Evolutionary conservation across 2,329 filamentous ascomycete genomes (phyloP).

Genomic region (Epichloe scottii): DNA sequence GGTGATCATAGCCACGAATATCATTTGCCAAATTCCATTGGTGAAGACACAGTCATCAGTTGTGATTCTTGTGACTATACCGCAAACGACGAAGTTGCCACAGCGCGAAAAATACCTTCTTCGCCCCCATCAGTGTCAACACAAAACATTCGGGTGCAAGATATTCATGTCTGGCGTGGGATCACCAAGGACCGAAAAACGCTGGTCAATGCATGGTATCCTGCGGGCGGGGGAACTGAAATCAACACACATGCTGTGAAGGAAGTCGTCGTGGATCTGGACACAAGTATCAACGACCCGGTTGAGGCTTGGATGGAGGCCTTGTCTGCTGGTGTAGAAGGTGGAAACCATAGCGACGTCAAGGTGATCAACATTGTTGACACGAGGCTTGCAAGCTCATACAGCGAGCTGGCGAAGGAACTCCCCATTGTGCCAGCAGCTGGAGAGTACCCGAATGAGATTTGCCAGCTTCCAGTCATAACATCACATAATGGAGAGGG

Average conservation of each 20-base stretch:
- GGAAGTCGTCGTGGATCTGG: slow-evolving; percentile 50
- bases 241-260: slow-evolving; percentile 51
- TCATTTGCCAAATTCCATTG: slow-evolving; percentile 65
- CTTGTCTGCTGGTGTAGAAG: slow-evolving; percentile 11
- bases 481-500: slow-evolving; percentile 15
- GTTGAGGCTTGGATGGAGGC: slow-evolving; percentile 37
- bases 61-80: slow-evolving; percentile 64
- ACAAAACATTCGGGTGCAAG: slow-evolving; percentile 1
- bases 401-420: slow-evolving; percentile 12
- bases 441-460: slow-evolving; percentile 2
- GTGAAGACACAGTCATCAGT: slow-evolving; percentile 74
- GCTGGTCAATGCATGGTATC: slow-evolving; percentile 59
- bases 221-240: slow-evolving; percentile 22
- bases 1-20: slow-evolving; percentile 91
- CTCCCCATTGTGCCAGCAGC: slow-evolving; percentile 15
- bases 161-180: slow-evolving; percentile 42
- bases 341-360: neutral
- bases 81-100: slow-evolving; percentile 78
- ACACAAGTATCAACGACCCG: slow-evolving; percentile 55
- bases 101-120: slow-evolving; percentile 13
- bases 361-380: slow-evolving; percentile 24
- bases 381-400: slow-evolving; percentile 15
- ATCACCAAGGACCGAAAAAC: slow-evolving; percentile 55
- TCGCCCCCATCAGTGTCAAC: neutral
- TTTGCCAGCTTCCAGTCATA: slow-evolving; percentile 2